Evolutionary conservation across 768 basidiomycete species (phyloP), one percentile per base, ranked within the genome.

Genomic region (Pisolithus marmoratus): DNA sequence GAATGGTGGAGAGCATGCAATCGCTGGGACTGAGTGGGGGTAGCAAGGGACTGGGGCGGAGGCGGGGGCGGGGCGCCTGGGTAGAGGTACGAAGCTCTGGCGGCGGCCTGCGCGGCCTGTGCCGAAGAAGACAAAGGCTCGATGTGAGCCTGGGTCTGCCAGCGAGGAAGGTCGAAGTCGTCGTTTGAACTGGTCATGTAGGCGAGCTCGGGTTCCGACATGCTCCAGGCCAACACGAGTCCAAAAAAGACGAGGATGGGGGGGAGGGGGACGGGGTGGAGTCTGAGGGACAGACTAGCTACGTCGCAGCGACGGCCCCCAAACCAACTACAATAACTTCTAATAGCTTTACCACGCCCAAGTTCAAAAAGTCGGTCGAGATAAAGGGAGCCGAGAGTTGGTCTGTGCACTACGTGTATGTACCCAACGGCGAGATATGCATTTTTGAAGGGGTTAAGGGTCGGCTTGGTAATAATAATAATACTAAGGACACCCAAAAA

Each of bases 101-200:
- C 68, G 1, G 72, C 70, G 2, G 72, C 65, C 51, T 77, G 73
- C 36, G 83, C 81, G 11, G 82, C 73, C 70, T 84, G 83, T 0
- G 82, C 78, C 22, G 83, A 75, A 71, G 83, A 85, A 6, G 76
- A 73, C 54, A 76, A 69, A 48, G 72, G 61, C 66, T 77, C 75
- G 61, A 71, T 64, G 40, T 68, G 65, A 31, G 70, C 63, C 63
- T 74, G 75, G 14, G 76, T 74, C 57, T 74, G 76, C 78, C 76
- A 79, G 62, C 78, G 78, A 55, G 79, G 78, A 52, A 80, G 78
- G 67, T 88, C 87, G 72, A 87, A 90, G 72, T 81, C 82, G 74
- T 89, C 86, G 83, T 87, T 86, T 63, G 82, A 70, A 74, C 80
- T 81, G 72, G 77, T 74, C 74, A 87, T 86, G 80, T 83, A 85